Base-by-base conservation (phyloP, 768 basidiomycete species). In the Kwoniella pini region DNA sequence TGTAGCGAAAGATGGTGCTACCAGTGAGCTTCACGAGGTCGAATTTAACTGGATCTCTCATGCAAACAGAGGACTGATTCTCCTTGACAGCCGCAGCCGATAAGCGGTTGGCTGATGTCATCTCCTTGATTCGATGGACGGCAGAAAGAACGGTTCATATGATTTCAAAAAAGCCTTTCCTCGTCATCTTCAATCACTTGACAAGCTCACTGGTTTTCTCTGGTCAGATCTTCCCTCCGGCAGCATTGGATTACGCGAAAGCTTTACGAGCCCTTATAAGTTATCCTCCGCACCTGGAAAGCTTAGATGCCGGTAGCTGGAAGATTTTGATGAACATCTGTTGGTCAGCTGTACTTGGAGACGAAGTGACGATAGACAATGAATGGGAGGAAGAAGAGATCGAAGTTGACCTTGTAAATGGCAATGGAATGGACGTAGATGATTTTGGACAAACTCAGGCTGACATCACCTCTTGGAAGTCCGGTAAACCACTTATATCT, bases 211-310 rank as follows among this genome's bases (percentile, higher is more conserved):
- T 92, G 51, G 80, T 85, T 3, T 70, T 85, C 68, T 80, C 81
- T 21, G 81, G 82, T 36, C 72, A 81, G 33, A 79, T 96, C 13
- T 82, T 87, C 61, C 71, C 80, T 3, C 85, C 86, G 0, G 82
- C 91, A 3, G 86, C 89, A 11, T 78, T 90, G 63, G 86, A 94
- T 76, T 94, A 91, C 75, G 81, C 88, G 57, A 94, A 94, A 74
- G 83, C 88, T 0, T 80, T 96, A 49, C 84, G 84, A 56, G 81
- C 80, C 59, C 72, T 97, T 9, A 79, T 90, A 52, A 80, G 80
- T 57, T 87, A 85, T 76, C 74, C 80, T 2, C 87, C 91, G 2
- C 93, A 97, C 78, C 81, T 94, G 56, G 88, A 94, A 43, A 85
- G 88, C 67, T 70, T 94, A 52, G 85, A 85, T 10, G 80, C 83